Evolutionary conservation across 208 protist species (phyloP), one percentile per base, ranked within the genome.

Genomic region (Crithidia acanthocephali): DNA sequence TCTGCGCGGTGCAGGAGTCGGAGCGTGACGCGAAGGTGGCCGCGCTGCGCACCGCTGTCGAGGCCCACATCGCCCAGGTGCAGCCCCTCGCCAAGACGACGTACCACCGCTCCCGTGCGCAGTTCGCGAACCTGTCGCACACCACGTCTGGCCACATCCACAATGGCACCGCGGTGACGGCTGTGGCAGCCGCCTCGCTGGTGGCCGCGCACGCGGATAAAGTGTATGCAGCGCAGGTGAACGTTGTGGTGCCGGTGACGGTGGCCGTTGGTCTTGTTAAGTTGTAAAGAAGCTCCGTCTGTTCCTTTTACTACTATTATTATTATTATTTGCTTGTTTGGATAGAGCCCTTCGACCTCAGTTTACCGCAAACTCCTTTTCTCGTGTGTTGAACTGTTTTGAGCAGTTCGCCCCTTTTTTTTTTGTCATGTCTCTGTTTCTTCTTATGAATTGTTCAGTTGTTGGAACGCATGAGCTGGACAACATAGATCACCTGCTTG

Each of bases 261-360:
- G 52, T 90, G 11, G 81, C 83, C 20, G 59, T 85, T 22, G 88
- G 88, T 23, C 75, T 93, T 18, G 80, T 72, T 20, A 83, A 72
- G 23, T 55, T 93, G 61, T 81, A 76, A 70, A 1, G 27, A 20
- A 23, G 5, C 0, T 27, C 6, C 8, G 1, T 42, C 28, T 44
- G 13, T 47, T 30, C 9, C 27, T 13, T 23, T 33, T 44, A 30
- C 30, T 25, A n/a, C n/a, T n/a, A n/a, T n/a, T n/a, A n/a, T n/a
- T n/a, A n/a, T n/a, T n/a, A n/a, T n/a, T n/a, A n/a, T n/a, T n/a
- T n/a, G n/a, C n/a, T n/a, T n/a, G n/a, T n/a, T n/a, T n/a, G n/a
- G n/a, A n/a, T n/a, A n/a, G n/a, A n/a, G n/a, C n/a, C n/a, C n/a
- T n/a, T n/a, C n/a, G n/a, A n/a, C n/a, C n/a, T n/a, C n/a, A n/a